Base-by-base conservation (phyloP, 768 basidiomycete species). In the Hericium erinaceus region DNA sequence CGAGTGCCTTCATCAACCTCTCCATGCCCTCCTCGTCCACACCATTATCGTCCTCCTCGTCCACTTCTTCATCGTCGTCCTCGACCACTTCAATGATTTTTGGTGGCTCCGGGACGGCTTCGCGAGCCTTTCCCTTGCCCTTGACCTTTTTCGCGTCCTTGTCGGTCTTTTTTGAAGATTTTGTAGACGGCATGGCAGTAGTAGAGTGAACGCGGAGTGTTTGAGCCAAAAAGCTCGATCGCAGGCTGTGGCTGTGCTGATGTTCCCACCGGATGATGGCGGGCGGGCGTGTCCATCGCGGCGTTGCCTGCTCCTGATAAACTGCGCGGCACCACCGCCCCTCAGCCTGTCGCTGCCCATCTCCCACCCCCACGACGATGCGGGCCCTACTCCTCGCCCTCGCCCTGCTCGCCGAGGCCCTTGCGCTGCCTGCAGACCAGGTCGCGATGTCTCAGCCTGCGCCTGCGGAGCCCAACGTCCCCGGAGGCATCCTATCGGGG, bases 21-120 rank as follows among this genome's bases (percentile, higher is more conserved):
- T 75, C 72, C 77, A 82, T 78, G n/a, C 82, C 83, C 62, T 76
- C 75, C 60, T 80, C 77, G 61, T 82, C 79, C 5, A 82, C 71
- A 26, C 74, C 80, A 49, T 79, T 73, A 26, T 69, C 68, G 26
- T 65, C 66, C 6, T 68, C 66, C 13, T 64, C 58, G 18, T 55
- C 49, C 2, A 57, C 62, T 12, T 49, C 59, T 7, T 33, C 37
- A 4, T 60, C 61, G 22, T 59, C 56, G 18, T 38, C 53, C 55
- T 58, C 52, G 12, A 40, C 28, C 18, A 22, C 16, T 5, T 39
- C 38, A 2, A 33, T 6, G 9, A 33, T 33, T 8, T 33, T 33
- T 33, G 9, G 6, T 48, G 15, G 26, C 16, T 11, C 48, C 33
- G 33, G 33, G 6, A 24, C 53, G 2, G 40, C 48, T 15, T 28